Conservation (phyloP, 2,329 filamentous ascomycete species). For the Aspergillus neotritici region DNA sequence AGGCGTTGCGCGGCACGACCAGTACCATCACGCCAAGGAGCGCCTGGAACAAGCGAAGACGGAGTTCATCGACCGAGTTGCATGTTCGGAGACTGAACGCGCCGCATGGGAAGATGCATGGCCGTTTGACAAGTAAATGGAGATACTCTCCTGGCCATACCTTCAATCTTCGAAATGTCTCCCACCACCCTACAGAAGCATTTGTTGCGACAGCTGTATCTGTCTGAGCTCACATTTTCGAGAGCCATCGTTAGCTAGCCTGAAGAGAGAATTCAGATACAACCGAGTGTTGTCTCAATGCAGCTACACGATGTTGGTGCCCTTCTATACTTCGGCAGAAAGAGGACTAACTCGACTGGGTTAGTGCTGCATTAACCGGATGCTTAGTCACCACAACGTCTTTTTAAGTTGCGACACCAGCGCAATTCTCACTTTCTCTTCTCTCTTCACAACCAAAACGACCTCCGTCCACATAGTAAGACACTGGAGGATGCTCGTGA, state of each 20-base stretch:
- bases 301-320: too few species aligned
- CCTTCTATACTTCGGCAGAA: conserved; percentile 5
- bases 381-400: conserved; percentile 15
- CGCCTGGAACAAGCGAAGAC: conserved; percentile 10
- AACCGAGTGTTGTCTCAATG: too few species aligned
- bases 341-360: too few species aligned
- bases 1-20: conserved; percentile 8
- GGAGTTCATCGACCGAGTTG: conserved; percentile 9
- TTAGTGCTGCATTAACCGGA: too few species aligned
- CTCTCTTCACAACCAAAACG: conserved; percentile 11
- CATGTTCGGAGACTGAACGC: conserved; percentile 9
- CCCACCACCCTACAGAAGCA: too few species aligned
- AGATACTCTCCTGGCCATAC: too few species aligned
- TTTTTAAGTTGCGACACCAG: conserved; percentile 17
- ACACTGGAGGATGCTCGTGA: neutral
- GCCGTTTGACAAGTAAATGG: conserved; percentile 28
- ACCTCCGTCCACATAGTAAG: conserved; percentile 4
- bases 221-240: too few species aligned
- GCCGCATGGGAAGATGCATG: conserved; percentile 10
- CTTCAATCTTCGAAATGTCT: too few species aligned
- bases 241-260: too few species aligned
- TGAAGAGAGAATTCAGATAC: too few species aligned
- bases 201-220: too few species aligned
- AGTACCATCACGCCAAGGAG: conserved; percentile 11
- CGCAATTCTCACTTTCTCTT: conserved; percentile 5